phyloP scores from a whole-genome alignment of 2,329 filamentous ascomycete genomes.

The Fusarium nodosum region DNA sequence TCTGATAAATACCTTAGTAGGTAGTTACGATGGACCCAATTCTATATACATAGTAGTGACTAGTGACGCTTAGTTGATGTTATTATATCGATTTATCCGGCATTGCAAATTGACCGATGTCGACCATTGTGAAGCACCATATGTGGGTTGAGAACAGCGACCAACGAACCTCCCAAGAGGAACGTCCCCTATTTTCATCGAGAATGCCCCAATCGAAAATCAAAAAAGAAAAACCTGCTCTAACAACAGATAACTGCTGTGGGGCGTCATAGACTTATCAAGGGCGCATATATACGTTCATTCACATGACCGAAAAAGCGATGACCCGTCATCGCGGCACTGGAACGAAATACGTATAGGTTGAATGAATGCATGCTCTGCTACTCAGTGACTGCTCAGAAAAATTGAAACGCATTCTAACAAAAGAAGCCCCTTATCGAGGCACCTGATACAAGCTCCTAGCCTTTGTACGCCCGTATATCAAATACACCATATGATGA shows the following conservation, averaged over 20 bases:
- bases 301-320: neutral
- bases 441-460: slow-evolving; percentile 50
- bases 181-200: neutral
- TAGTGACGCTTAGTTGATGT: neutral
- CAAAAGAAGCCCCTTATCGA: slow-evolving; percentile 47
- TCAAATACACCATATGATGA: slow-evolving; percentile 52
- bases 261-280: neutral
- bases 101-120: neutral
- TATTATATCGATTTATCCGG: neutral
- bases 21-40: neutral
- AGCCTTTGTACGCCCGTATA: slow-evolving; percentile 51
- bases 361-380: slow-evolving; percentile 25
- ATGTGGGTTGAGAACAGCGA: neutral
- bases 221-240: neutral
- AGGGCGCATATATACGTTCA: neutral
- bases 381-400: slow-evolving; percentile 31
- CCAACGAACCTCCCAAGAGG: neutral
- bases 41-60: neutral
- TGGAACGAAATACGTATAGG: neutral
- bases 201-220: neutral
- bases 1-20: neutral
- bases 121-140: neutral
- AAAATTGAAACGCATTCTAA: slow-evolving; percentile 48
- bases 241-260: no score
- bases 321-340: neutral